Evolutionary conservation across 305 asterid genomes (phyloP).

Genomic region (Ilex paraguariensis): DNA sequence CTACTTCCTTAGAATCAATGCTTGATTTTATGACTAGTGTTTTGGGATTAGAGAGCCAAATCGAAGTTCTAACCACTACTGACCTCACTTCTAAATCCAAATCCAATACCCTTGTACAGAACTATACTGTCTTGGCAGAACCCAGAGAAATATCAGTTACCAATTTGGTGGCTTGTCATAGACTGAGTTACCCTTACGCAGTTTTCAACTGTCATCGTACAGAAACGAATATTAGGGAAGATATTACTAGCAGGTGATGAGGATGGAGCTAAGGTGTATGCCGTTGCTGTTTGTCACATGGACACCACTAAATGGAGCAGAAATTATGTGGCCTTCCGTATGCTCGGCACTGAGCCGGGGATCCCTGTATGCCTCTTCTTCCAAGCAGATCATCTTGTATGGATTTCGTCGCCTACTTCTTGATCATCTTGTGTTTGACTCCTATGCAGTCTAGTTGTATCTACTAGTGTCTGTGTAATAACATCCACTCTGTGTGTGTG

Average conservation of each 20-base stretch:
- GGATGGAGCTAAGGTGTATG: slow-evolving; percentile 48
- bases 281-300: slow-evolving; percentile 79
- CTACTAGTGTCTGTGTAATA: too few species aligned
- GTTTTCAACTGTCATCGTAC: slow-evolving; percentile 67
- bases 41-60: slow-evolving; percentile 21
- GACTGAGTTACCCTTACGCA: slow-evolving; percentile 69
- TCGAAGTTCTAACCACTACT: slow-evolving; percentile 37
- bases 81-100: slow-evolving; percentile 17
- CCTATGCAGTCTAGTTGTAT: too few species aligned
- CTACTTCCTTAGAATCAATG: slow-evolving; percentile 60
- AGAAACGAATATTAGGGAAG: slow-evolving; percentile 37
- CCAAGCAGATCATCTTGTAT: slow-evolving; percentile 68
- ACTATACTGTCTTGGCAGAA: slow-evolving; percentile 31
- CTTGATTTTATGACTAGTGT: slow-evolving; percentile 41
- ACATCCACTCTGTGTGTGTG: too few species aligned
- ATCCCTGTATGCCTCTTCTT: slow-evolving; percentile 69
- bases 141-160: slow-evolving; percentile 34
- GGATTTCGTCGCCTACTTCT: slow-evolving; percentile 27
- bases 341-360: slow-evolving; percentile 58
- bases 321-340: slow-evolving; percentile 51
- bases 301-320: slow-evolving; percentile 70
- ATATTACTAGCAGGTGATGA: slow-evolving; percentile 40
- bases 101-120: slow-evolving; percentile 28
- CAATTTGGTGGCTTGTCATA: slow-evolving; percentile 58
- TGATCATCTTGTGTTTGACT: too few species aligned